Base-by-base conservation (phyloP, 2,329 filamentous ascomycete species). In the Fusarium pseudoanthophilum region DNA sequence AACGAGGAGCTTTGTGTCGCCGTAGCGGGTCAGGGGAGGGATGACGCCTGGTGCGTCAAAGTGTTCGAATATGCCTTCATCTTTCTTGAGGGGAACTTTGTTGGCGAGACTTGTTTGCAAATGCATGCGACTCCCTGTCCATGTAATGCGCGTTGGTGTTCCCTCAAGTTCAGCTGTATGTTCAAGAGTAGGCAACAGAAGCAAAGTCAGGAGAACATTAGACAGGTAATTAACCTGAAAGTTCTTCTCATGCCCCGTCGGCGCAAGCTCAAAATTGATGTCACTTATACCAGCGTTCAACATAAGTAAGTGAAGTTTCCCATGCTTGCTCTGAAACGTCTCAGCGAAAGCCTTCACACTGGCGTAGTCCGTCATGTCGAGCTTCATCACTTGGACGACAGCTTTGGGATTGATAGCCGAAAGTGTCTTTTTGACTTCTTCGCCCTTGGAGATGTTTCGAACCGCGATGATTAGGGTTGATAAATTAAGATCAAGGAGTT, bases 381-480 rank as follows among this genome's bases (percentile, higher is more conserved):
- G 60, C 45, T 72, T 53, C 71, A 77, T 53, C 13, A 74, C 65
- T 46, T 72, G 51, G 11, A 77, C 36, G 3, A 42, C 43, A 15
- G 64, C 75, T 4, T 46, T 43, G 4, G 74, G 64, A 4, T 71
- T 67, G 4, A 76, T 57, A 14, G 59, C 39, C 1, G 68, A n/a
- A 8, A 79, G 55, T 2, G 20, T 7, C 2, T 49, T 24, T 11
- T 71, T 49, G 57, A 82, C 67, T 11, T 72, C 20, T 26, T 82
- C 74, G 2, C 80, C 80, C 46, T 79, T 81, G 4, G 69, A 36
- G 1, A 74, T 30, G 32, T 80, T 79, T 8, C 85, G 80, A 3
- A 85, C 83, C 7, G 77, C 85, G 32, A 87, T 76, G 28, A 87
- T 80, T 6, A 87, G 74, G 18, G 77, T 82, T 2, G 77, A 75